Conservation (phyloP, 2,329 filamentous ascomycete genomes). For the Chrysosporium keratinophilum region DNA sequence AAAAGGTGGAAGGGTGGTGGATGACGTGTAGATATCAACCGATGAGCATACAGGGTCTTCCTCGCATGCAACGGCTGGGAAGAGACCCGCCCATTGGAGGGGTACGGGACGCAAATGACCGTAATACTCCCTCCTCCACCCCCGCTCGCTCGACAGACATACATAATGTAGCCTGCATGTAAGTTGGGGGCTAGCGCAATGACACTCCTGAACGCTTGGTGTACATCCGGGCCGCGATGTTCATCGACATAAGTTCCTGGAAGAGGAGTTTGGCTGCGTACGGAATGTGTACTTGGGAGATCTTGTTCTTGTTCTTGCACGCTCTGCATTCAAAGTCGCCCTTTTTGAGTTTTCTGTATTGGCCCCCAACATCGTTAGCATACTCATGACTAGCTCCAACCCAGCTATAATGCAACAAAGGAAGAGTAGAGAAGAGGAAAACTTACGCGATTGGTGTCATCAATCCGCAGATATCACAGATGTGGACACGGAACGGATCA, state of each 20-base stretch:
- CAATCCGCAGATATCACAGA: constrained; percentile 95
- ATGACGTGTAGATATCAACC: constrained; percentile 37
- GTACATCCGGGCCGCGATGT: constrained; percentile 95
- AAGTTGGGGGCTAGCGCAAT: constrained; percentile 25
- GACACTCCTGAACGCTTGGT: constrained; percentile 51
- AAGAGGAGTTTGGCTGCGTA: constrained; percentile 97
- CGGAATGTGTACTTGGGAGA: constrained; percentile 93
- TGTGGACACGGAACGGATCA: constrained; percentile 93
- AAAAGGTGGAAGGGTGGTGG: constrained; percentile 29
- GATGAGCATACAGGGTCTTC: constrained; percentile 17
- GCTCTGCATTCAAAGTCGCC: constrained; percentile 93
- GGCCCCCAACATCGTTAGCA: constrained; percentile 1
- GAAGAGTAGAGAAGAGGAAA: constrained; percentile 12
- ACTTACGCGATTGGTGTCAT: constrained; percentile 99
- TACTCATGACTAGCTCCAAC: background rate
- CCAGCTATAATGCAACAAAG: constrained; percentile 20
- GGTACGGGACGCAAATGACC: constrained; percentile 29
- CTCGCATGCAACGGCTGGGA: background rate
- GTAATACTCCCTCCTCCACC: background rate
- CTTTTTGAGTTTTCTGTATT: constrained; percentile 72
- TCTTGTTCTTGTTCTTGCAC: constrained; percentile 98
- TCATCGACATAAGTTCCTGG: constrained; percentile 97
- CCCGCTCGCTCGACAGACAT: background rate
- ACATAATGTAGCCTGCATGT: background rate
- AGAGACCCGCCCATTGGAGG: constrained; percentile 2